Conservation (phyloP, 2,329 filamentous ascomycete genomes). For the Biscogniauxia mediterranea region DNA sequence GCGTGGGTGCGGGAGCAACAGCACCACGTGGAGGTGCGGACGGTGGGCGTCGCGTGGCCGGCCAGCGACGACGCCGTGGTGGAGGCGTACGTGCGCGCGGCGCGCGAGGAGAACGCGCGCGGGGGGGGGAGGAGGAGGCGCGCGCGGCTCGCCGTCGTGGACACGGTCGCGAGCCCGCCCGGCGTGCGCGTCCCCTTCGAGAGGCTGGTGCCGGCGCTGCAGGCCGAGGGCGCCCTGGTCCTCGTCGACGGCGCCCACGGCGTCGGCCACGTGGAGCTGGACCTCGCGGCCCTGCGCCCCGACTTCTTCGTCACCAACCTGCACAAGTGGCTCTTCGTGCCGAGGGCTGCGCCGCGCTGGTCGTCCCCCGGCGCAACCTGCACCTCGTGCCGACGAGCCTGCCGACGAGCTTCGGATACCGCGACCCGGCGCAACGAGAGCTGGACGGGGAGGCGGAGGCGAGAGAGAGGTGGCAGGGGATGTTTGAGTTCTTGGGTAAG, state of each 20-base stretch:
- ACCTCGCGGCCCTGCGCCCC: conserved; percentile 54
- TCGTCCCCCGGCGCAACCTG: conserved; percentile 60
- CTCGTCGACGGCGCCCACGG: conserved; percentile 65
- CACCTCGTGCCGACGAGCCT: conserved; percentile 59
- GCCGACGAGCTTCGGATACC: conserved; percentile 63
- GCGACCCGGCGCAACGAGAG: conserved; percentile 29
- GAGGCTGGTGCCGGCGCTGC: conserved; percentile 47
- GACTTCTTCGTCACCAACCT: conserved; percentile 69
- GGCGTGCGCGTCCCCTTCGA: conserved; percentile 66
- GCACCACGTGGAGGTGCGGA: conserved; percentile 39
- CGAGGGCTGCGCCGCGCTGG: conserved; percentile 62
- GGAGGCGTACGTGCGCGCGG: conserved; percentile 46
- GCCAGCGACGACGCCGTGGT: conserved; percentile 55
- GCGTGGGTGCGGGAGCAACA: conserved; percentile 60
- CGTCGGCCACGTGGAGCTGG: conserved; percentile 60
- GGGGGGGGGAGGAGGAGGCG: too few relatives aligned
- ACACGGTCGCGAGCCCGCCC: conserved; percentile 62
- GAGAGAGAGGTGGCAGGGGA: conserved; percentile 27
- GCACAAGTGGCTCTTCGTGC: conserved; percentile 68
- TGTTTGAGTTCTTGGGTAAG: conserved; percentile 36
- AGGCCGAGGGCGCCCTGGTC: conserved; percentile 55
- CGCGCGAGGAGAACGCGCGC: conserved; percentile 33
- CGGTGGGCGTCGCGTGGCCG: conserved; percentile 53
- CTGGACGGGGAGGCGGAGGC: background rate
- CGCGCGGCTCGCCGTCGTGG: conserved; percentile 60